Base-by-base conservation (phyloP, 2,329 filamentous ascomycete species). In the Knufia petricola region DNA sequence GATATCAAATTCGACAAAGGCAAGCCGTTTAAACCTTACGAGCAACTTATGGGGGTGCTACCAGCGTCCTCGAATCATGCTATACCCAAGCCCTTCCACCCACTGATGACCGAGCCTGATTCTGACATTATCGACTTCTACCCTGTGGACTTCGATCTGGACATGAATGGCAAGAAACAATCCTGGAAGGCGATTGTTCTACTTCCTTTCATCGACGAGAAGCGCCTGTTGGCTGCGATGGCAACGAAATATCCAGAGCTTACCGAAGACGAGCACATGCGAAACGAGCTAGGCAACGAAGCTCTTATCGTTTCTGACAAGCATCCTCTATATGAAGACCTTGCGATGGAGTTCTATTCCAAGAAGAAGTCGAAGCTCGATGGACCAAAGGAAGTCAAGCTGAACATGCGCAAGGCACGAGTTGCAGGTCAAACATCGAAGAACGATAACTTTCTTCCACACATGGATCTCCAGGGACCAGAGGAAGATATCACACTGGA, bases 81-180 rank as follows among this genome's bases (percentile, higher is more conserved):
- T 13, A 82, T 98, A 40, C 92, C 92, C 0, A 76, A 84, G 50
- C 77, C 86, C 1, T 98, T 96, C 69, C 88, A 95, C 61, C 76
- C 83, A 48, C 75, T 98, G 15, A 98, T 98, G 92, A 84, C 82
- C 21, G 75, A 94, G 8, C 75, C 84, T 12, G 81, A 94, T 39
- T 95, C 88, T 60, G 82, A 88, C 41, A 96, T 98, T 59, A 87
- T 95, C 56, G 90, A 98, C 64, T 98, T 98, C 65, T 98, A 98
- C 60, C 94, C 94, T 0, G 85, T 89, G 61, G 87, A 95, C 20
- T 98, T 98, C 59, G 81, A 85, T 13, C 78, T 96, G 46, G 92
- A 98, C 65, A 70, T 96, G 36, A 98, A 98, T 57, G 92, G 92
- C 48, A 96, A 96, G 72, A 98, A 96, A 64, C 94, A 95, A 69